Evolutionary conservation across 305 asterid genomes (phyloP).

Genomic region (Stenogyne calaminthoides): DNA sequence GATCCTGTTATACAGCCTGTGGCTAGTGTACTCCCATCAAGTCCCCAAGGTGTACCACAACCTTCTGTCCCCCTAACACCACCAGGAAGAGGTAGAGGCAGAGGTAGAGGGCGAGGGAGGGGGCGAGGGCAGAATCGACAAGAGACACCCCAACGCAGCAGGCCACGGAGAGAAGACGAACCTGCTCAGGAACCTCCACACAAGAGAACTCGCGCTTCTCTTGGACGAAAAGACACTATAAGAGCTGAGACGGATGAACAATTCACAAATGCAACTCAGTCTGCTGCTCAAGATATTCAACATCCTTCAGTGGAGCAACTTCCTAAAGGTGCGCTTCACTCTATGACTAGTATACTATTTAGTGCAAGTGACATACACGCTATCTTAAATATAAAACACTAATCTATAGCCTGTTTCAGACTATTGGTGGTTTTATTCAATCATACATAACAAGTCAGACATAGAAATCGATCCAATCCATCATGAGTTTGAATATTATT

Average conservation of each 20-base stretch:
- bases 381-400: neutral
- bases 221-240: slow-evolving; percentile 53
- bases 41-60: slow-evolving; percentile 42
- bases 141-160: slow-evolving; percentile 66
- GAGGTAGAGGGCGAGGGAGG: slow-evolving; percentile 74
- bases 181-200: slow-evolving; percentile 57
- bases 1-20: slow-evolving; percentile 31
- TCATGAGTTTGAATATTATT: slow-evolving; percentile 9
- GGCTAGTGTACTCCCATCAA: slow-evolving; percentile 34
- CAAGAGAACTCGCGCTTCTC: slow-evolving; percentile 72
- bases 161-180: slow-evolving; percentile 76
- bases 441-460: neutral
- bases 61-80: slow-evolving; percentile 46
- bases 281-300: slow-evolving; percentile 39
- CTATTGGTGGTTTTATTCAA: neutral
- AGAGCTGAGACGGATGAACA: slow-evolving; percentile 52
- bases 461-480: slow-evolving; percentile 7
- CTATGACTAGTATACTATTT: slow-evolving; percentile 4
- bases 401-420: slow-evolving; percentile 10
- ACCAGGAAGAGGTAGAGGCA: slow-evolving; percentile 55
- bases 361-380: neutral
- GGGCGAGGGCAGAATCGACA: slow-evolving; percentile 55
- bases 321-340: slow-evolving; percentile 36
- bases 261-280: slow-evolving; percentile 39
- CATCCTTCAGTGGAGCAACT: slow-evolving; percentile 36